Conservation (phyloP, 768 basidiomycete species). For the Lactarius trivialis region DNA sequence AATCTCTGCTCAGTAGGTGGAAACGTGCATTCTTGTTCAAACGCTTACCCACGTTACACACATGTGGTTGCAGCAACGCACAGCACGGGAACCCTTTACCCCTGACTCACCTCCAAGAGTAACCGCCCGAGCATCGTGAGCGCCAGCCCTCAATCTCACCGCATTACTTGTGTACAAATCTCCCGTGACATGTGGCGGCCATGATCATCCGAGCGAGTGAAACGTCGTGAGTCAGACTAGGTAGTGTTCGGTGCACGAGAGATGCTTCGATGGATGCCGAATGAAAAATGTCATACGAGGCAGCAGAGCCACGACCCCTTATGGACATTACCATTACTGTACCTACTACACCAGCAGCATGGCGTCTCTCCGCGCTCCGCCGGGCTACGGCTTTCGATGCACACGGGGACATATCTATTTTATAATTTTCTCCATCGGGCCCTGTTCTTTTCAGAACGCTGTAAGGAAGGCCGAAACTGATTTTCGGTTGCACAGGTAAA, state of each 20-base stretch:
- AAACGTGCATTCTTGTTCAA: slow-evolving; percentile 11
- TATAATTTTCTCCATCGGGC: not conserved
- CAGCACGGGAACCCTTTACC: slow-evolving; percentile 1
- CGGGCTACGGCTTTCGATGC: not conserved
- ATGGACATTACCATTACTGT: not conserved
- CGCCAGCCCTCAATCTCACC: not conserved
- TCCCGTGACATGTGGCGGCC: not conserved
- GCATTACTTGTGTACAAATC: not conserved
- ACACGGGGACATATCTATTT: not conserved
- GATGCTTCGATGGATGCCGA: not conserved
- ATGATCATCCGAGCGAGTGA: not conserved
- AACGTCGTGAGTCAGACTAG: not conserved
- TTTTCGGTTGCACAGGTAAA: slow-evolving; percentile 4
- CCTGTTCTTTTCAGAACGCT: not conserved
- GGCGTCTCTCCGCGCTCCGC: not conserved
- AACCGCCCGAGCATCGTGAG: not conserved
- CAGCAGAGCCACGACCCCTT: not conserved
- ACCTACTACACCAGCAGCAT: not conserved
- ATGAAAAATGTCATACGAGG: not conserved
- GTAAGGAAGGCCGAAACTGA: slow-evolving; percentile 2
- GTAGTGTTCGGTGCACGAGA: not conserved
- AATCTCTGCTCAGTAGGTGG: slow-evolving; percentile 1
- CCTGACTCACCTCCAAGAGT: not conserved
- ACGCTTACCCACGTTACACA: slow-evolving; percentile 9
- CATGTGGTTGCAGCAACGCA: not conserved